phyloP scores from a whole-genome alignment of 1,139 yeast genomes.

The Starmera stellimalicola region DNA sequence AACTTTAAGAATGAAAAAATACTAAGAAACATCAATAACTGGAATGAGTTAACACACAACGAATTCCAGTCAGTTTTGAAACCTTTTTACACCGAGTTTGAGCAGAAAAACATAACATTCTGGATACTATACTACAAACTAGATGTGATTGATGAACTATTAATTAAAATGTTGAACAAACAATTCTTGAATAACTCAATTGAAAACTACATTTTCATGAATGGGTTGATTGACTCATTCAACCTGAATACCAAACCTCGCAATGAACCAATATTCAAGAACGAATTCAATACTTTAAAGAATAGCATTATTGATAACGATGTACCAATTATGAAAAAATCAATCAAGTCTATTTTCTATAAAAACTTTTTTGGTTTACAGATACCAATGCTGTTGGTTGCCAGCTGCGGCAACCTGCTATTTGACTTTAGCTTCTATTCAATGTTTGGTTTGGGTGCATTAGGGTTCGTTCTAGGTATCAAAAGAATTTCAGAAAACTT shows the following conservation, averaged over 20 bases:
- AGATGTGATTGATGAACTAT: constrained; percentile 15
- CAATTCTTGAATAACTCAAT: constrained; percentile 15
- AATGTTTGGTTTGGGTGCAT: constrained; percentile 22
- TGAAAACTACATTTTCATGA: constrained; percentile 18
- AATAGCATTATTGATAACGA: constrained; percentile 13
- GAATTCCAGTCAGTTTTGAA: constrained; percentile 20
- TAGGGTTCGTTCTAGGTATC: constrained; percentile 23
- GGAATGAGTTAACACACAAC: constrained; percentile 21
- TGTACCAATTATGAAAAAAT: constrained; percentile 16
- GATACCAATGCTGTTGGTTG: constrained; percentile 19
- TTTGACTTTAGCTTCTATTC: constrained; percentile 20
- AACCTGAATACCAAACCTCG: constrained; percentile 10
- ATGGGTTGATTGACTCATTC: constrained; percentile 19
- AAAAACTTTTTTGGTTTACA: constrained; percentile 21
- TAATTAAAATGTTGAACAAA: constrained; percentile 14
- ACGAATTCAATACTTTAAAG: constrained; percentile 12
- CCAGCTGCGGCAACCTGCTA: constrained; percentile 19
- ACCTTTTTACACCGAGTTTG: constrained; percentile 20
- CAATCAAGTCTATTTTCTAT: constrained; percentile 17
- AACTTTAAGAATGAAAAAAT: constrained; percentile 10
- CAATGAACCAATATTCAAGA: constrained; percentile 5
- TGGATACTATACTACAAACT: constrained; percentile 18
- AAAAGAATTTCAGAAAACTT: constrained; percentile 21
- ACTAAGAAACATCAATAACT: constrained; percentile 15
- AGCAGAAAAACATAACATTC: constrained; percentile 14